Conservation (phyloP, 2,329 filamentous ascomycete species). For the Fusarium palustre region DNA sequence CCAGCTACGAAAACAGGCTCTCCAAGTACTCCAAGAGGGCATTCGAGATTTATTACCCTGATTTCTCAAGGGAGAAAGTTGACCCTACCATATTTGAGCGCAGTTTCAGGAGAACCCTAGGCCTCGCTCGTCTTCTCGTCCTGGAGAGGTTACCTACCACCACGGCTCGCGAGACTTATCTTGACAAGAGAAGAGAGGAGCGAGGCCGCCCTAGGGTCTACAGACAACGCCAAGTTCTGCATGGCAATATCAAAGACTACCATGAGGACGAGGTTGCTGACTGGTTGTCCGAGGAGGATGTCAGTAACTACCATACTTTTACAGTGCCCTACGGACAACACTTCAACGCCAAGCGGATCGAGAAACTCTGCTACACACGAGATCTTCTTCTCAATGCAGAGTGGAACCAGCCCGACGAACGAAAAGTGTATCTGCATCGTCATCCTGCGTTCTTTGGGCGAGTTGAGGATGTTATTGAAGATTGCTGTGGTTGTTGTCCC, state of each 20-base stretch:
- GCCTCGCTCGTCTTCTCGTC: constrained; percentile 82
- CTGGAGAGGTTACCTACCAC: constrained; percentile 81
- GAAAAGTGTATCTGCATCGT: constrained; percentile 82
- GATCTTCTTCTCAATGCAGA: constrained; percentile 87
- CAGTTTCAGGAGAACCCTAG: constrained; percentile 79
- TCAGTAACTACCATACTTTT: constrained; percentile 84
- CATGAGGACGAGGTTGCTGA: constrained; percentile 86
- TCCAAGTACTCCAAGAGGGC: constrained; percentile 87
- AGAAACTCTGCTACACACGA: constrained; percentile 83
- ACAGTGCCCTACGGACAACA: constrained; percentile 74
- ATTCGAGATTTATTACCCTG: constrained; percentile 85
- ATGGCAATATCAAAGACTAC: constrained; percentile 81
- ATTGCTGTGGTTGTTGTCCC: constrained; percentile 87
- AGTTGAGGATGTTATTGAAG: constrained; percentile 77
- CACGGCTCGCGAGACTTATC: constrained; percentile 75
- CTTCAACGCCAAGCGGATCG: constrained; percentile 76
- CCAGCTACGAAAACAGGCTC: constrained; percentile 87
- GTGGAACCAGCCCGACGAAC: constrained; percentile 82
- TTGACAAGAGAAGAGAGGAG: constrained; percentile 76
- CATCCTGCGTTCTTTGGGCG: constrained; percentile 88
- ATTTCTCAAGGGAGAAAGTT: constrained; percentile 77
- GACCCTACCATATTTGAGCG: constrained; percentile 91
- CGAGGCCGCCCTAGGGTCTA: constrained; percentile 73
- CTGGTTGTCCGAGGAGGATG: constrained; percentile 81
- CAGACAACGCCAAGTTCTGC: constrained; percentile 50